Evolutionary conservation across 2,329 filamentous ascomycete species (phyloP).

Genomic region (Ascochyta viciae-villosae): DNA sequence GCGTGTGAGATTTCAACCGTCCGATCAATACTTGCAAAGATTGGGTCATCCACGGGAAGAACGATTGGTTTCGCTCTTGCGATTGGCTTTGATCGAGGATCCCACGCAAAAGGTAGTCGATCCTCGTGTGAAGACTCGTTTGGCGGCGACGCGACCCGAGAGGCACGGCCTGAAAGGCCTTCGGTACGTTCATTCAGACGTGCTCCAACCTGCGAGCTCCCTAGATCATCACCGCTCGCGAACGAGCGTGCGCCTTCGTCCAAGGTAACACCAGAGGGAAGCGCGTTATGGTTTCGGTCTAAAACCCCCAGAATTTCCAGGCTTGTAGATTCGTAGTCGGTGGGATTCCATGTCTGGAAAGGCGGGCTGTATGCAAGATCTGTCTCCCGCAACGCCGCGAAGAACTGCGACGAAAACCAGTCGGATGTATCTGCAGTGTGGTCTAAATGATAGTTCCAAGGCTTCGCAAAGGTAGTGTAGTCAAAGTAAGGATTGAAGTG

Average conservation of each 20-base stretch:
- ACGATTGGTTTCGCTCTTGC: constrained; percentile 11
- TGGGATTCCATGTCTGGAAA: neutral
- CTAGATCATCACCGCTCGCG: neutral
- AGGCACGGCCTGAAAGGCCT: neutral
- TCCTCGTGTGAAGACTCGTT: constrained; percentile 15
- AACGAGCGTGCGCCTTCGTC: neutral
- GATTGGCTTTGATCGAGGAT: constrained; percentile 9
- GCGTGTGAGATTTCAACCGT: neutral
- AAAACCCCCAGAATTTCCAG: neutral
- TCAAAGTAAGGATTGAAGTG: constrained; percentile 10
- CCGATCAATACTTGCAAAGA: constrained; percentile 1
- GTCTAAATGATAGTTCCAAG: constrained; percentile 9
- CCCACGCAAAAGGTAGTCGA: constrained; percentile 10
- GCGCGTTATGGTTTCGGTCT: neutral
- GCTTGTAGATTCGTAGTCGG: neutral
- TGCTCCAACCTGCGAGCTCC: neutral
- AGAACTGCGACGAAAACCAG: constrained; percentile 13
- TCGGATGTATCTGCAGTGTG: neutral
- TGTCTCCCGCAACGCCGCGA: constrained; percentile 13
- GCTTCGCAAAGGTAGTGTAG: constrained; percentile 11
- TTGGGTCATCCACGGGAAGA: constrained; percentile 5
- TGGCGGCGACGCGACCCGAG: constrained; percentile 7
- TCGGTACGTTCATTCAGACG: neutral
- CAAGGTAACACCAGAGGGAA: no score
- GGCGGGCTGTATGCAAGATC: constrained; percentile 12